Conservation (phyloP, 1,284 basidiomycete species). For the Testicularia cyperi region DNA sequence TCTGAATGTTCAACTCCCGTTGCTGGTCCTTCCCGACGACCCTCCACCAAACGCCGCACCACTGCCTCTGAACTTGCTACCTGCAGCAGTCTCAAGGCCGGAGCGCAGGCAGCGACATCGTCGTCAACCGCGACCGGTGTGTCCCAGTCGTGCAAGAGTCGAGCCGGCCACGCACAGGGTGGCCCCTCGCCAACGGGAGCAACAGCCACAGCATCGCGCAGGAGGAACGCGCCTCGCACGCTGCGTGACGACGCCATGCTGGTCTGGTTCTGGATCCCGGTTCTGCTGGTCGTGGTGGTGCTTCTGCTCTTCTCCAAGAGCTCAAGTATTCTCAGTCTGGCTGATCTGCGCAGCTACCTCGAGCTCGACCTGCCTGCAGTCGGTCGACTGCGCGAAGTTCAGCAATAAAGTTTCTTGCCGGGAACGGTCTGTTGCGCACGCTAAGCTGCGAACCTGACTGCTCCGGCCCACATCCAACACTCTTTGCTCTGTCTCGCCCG, state of each 20-base stretch:
- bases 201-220: too few relatives aligned
- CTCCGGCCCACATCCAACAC: too few relatives aligned
- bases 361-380: conserved; percentile 39
- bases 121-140: too few relatives aligned
- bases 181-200: too few relatives aligned
- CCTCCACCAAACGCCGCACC: conserved; percentile 9
- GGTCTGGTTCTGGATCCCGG: conserved; percentile 88
- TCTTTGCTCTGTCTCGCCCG: too few relatives aligned
- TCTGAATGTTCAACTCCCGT: conserved; percentile 5
- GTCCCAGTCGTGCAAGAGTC: too few relatives aligned
- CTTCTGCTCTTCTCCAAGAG: conserved; percentile 60
- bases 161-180: too few relatives aligned
- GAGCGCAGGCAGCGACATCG: not conserved
- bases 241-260: conserved; percentile 81
- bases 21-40: conserved; percentile 24
- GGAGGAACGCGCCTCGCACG: not conserved
- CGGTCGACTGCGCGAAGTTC: conserved; percentile 10
- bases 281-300: conserved; percentile 63
- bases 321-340: conserved; percentile 48
- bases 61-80: not conserved
- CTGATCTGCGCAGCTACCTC: conserved; percentile 46
- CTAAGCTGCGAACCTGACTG: too few relatives aligned
- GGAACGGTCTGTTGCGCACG: too few relatives aligned
- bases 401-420: too few relatives aligned
- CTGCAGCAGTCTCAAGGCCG: conserved; percentile 44